Evolutionary conservation across 1,284 basidiomycete genomes (phyloP).

Genomic region (Wallemia ichthyophaga): DNA sequence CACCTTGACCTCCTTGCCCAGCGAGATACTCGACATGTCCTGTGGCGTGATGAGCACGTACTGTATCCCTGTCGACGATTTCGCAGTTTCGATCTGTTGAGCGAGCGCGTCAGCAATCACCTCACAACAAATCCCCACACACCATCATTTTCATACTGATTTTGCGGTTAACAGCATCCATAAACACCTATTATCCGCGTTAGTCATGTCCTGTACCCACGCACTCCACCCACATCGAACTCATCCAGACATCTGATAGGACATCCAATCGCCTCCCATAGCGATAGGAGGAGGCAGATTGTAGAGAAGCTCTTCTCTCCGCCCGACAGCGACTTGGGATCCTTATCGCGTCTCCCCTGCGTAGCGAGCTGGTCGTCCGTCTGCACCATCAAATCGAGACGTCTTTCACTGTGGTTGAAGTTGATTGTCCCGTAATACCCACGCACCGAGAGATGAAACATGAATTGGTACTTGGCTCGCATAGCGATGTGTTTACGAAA

Average conservation of each 20-base stretch:
- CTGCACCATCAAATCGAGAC: conserved; percentile 29
- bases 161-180: conserved; percentile 73
- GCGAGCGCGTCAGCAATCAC: conserved; percentile 2
- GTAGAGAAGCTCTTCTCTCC: conserved; percentile 96
- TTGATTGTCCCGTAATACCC: conserved; percentile 48
- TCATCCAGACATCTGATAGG: conserved; percentile 74
- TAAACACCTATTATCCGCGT: conserved; percentile 85
- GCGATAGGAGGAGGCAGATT: conserved; percentile 61
- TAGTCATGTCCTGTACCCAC: too few species aligned
- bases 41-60: conserved; percentile 66
- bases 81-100: conserved; percentile 52
- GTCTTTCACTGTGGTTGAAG: conserved; percentile 45
- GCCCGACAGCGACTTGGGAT: conserved; percentile 46
- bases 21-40: conserved; percentile 22
- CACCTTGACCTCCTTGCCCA: conserved; percentile 31
- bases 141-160: conserved; percentile 82
- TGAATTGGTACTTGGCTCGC: conserved; percentile 54
- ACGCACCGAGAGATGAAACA: conserved; percentile 47
- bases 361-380: conserved; percentile 8
- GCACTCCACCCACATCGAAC: conserved; percentile 13
- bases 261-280: conserved; percentile 87
- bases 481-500: conserved; percentile 61
- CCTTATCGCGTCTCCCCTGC: conserved; percentile 4
- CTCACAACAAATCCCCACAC: conserved; percentile 11
- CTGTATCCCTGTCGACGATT: conserved; percentile 51